A percentile compares a stretch with the other conserved stretches of the same genome.
Evolutionary conservation across 2,329 filamentous ascomycete genomes (phyloP).

Genomic region (Teratosphaeria epicoccoides): DNA sequence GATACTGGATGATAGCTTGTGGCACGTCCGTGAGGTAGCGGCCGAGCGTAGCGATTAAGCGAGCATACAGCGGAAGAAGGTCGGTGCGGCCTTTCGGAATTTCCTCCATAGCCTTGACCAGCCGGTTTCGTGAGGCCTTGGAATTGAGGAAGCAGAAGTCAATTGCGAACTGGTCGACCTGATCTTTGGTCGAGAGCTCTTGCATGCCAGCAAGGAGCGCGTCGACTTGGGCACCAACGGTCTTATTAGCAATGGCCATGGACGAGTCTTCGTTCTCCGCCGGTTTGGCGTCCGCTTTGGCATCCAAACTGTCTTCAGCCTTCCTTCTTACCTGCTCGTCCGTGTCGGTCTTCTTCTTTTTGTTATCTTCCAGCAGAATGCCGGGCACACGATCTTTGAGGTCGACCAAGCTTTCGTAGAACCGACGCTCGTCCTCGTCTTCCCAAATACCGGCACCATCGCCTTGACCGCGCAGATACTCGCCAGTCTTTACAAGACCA

Average conservation of each 20-base stretch:
- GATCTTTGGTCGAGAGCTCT: conserved; percentile 82
- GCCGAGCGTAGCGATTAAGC: conserved; percentile 82
- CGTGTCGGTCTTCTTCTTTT: conserved; percentile 78
- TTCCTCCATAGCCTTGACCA: conserved; percentile 87
- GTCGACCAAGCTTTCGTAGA: conserved; percentile 95
- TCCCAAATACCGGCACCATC: conserved; percentile 96
- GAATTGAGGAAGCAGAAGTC: conserved; percentile 99
- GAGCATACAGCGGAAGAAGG: conserved; percentile 81
- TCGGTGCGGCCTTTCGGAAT: conserved; percentile 90
- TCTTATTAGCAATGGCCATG: conserved; percentile 93
- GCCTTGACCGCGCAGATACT: conserved; percentile 80
- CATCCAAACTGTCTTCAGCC: conserved; percentile 38
- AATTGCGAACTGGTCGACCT: conserved; percentile 82
- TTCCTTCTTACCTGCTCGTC: conserved; percentile 80
- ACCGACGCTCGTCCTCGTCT: conserved; percentile 93
- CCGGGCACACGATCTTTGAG: conserved; percentile 90
- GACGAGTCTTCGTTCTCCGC: conserved; percentile 68
- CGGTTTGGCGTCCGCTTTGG: conserved; percentile 40
- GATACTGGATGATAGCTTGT: conserved; percentile 78
- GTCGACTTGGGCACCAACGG: conserved; percentile 92
- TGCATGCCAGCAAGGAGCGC: conserved; percentile 78
- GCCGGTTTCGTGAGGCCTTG: conserved; percentile 87
- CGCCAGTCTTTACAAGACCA: conserved; percentile 84
- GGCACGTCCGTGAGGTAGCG: conserved; percentile 93
- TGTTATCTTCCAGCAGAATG: conserved; percentile 84